Base-by-base conservation (phyloP, 257 asterid species). In the Przewalskia tangutica region DNA sequence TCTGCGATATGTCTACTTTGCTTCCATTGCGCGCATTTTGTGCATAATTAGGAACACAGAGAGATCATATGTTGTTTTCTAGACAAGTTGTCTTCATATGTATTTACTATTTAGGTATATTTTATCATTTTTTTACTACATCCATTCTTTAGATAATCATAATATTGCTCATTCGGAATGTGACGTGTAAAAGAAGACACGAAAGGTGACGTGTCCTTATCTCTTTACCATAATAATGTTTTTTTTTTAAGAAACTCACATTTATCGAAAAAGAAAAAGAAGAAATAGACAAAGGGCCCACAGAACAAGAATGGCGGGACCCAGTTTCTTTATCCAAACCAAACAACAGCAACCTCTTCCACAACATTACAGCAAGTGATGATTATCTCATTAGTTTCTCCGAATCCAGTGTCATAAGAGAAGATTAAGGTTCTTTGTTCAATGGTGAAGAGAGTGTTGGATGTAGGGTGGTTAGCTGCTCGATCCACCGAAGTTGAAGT, bases 401-500 rank as follows among this genome's bases (percentile, higher is more conserved):
- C 40, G 16, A 54, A 54, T 54, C 8, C 18, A 13, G 1, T 14
- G n/a, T 54, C 7, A 2, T 50, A 54, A 12, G n/a, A n/a, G n/a
- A 48, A 20, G 79, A 18, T 20, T 73, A 73, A 73, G 79, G 79
- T 48, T 48, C 4, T 48, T 48, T 8, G n/a, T 11, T 8, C 23
- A 53, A 86, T 86, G 89, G 90, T 81, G 93, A 96, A 93, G 90
- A 86, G 34, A 81, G 88, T 94, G 75, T 84, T 96, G 83, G 91
- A 93, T 81, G 46, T 76, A 58, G 97, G 95, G 50, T 96, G 99
- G 99, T 58, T 96, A 77, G 98, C 98, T 65, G 98, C 99, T 62
- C 89, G 98, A 79, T 92, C 97, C 64, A 89, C 97, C 55, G 95
- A 96, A 82, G 91, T 96, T 36, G 87, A 89, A 77, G 84, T 89